Evolutionary conservation across 2,329 filamentous ascomycete genomes (phyloP), one percentile per base, ranked within the genome.

Genomic region (Ophiostoma sp.): DNA sequence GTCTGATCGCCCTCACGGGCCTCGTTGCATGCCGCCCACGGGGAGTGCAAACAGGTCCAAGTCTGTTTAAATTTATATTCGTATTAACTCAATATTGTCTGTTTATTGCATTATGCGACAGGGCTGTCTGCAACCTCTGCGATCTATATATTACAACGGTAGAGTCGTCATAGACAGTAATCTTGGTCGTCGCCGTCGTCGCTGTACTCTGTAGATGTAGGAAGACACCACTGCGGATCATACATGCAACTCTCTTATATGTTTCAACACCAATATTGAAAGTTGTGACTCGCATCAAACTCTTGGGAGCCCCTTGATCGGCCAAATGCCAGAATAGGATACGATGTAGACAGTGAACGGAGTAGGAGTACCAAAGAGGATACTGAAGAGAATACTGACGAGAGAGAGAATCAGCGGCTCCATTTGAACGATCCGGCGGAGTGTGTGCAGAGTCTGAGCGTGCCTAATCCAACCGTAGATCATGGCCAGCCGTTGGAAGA

Each of bases 61-160:
- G 41, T 44, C 11, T 17, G 39, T 15, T 2, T 44, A 39, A 39
- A 39, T 39, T 39, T 39, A 6, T 1, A 39, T 39, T 39, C 39
- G 39, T 15, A 48, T 48, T 20, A 48, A 48, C 15, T 54, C 36
- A 44, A 36, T 15, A 68, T 68, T 64, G 52, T 8, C 6, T 27
- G 31, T 23, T 36, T 20, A 65, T 39, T 65, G 33, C 60, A 7
- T 68, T 41, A 68, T 68, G 67, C 67, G 44, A 62, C 41, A 57
- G 67, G 67, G 52, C 44, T 36, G 36, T 23, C 27, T n/a, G 60
- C 31, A 33, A 35, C 31, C 31, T 27, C 23, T 8, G 52, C 41
- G 41, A 48, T 48, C 41, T 48, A 17, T 6, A 1, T 6, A 20
- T 15, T 48, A 48, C 41, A 52, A 57, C 52, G n/a, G 52, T 27